These are phyloP conservation scores for Plectosphaerella cucumerina DNA, from an alignment of 2,329 filamentous ascomycete species.

Conservation along the genomic window DNA sequence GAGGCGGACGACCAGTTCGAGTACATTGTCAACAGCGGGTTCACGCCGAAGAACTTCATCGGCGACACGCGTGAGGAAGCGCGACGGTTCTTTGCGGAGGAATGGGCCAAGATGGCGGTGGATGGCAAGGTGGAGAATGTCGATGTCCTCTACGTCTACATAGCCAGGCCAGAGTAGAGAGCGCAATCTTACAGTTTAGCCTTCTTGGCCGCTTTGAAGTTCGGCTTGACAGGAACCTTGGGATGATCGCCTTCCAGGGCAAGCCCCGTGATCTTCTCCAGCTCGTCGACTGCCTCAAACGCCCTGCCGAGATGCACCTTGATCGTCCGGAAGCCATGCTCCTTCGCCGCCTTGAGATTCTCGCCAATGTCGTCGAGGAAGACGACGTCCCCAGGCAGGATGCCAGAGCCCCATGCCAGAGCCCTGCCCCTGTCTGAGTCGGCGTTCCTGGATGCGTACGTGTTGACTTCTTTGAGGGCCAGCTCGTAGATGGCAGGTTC, in stretches of 20 bases:
- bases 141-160: constrained; percentile 24
- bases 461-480: constrained; percentile 63
- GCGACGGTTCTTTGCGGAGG: constrained; percentile 20
- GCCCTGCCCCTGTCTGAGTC: constrained; percentile 28
- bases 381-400: constrained; percentile 65
- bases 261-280: constrained; percentile 73
- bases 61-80: constrained; percentile 18
- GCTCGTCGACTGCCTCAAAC: constrained; percentile 74
- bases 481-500: constrained; percentile 76
- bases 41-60: constrained; percentile 13
- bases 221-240: constrained; percentile 40
- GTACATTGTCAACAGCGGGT: constrained; percentile 13
- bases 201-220: constrained; percentile 23
- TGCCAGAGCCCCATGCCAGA: constrained; percentile 42
- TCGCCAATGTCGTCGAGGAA: constrained; percentile 95
- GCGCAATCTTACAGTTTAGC: constrained; percentile 36
- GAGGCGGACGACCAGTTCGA: constrained; percentile 25
- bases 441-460: constrained; percentile 52
- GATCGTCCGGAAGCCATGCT: constrained; percentile 73
- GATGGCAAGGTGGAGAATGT: constrained; percentile 22
- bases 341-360: constrained; percentile 78
- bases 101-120: constrained; percentile 23
- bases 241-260: constrained; percentile 53
- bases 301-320: constrained; percentile 78
- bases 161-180: constrained; percentile 14